Percentiles rank a stretch among this genome's conserved stretches.
Conservation (phyloP, 352 stramenopile species). For the Pythium sp. region DNA sequence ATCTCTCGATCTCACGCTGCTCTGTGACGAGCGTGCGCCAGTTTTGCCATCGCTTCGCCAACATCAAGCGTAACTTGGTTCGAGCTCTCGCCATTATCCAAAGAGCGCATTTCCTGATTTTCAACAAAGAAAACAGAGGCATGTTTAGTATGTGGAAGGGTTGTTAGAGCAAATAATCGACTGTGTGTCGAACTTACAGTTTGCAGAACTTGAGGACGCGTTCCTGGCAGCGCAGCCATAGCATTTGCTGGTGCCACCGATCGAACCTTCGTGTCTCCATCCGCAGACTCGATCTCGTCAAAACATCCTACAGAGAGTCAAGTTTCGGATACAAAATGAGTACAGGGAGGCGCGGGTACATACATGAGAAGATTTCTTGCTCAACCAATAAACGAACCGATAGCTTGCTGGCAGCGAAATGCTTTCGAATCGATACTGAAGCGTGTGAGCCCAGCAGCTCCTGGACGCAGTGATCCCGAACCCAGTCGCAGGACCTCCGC, state of each 20-base stretch:
- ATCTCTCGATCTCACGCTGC: conserved; percentile 32
- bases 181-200: conserved; percentile 28
- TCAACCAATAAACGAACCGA: conserved; percentile 20
- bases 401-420: conserved; percentile 41
- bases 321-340: neutral
- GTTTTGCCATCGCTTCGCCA: conserved; percentile 27
- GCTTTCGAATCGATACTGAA: conserved; percentile 28
- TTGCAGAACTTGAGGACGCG: conserved; percentile 38
- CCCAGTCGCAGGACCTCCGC: conserved; percentile 29
- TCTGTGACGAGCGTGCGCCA: conserved; percentile 27
- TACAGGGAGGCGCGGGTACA: neutral
- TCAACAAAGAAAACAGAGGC: neutral
- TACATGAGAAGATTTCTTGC: too few relatives aligned
- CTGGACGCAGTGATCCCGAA: conserved; percentile 48
- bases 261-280: conserved; percentile 20
- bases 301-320: conserved; percentile 16
- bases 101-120: conserved; percentile 42
- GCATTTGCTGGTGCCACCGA: conserved; percentile 26
- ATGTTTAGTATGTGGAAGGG: neutral
- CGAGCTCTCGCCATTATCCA: conserved; percentile 40
- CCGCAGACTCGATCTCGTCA: conserved; percentile 2
- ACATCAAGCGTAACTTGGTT: conserved; percentile 19
- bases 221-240: conserved; percentile 22
- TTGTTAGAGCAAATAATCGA: neutral
- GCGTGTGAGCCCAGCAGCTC: conserved; percentile 27